Conservation (phyloP, 495 filamentous ascomycete genomes). For the Xylaria flabelliformis region DNA sequence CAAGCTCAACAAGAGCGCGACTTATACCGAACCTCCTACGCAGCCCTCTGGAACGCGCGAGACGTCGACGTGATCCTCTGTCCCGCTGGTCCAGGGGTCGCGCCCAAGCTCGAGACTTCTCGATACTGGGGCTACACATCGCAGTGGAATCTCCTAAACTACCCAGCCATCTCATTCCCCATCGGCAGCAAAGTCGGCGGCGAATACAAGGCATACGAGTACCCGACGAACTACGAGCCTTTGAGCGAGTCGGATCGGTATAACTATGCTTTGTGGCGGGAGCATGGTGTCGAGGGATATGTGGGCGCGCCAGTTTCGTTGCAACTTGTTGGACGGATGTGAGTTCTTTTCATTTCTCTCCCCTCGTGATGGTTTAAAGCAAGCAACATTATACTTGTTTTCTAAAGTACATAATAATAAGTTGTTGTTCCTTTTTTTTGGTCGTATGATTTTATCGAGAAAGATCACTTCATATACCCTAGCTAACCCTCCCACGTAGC, state of each 20-base stretch:
- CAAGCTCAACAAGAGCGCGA: constrained; percentile 54
- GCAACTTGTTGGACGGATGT: constrained; percentile 60
- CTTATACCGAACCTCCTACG: constrained; percentile 63
- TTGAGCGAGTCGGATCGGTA: constrained; percentile 41
- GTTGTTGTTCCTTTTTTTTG: too few species aligned
- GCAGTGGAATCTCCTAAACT: constrained; percentile 78
- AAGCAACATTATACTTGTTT: too few species aligned
- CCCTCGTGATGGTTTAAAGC: too few species aligned
- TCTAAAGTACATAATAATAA: too few species aligned
- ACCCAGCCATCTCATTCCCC: constrained; percentile 66
- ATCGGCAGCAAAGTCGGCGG: constrained; percentile 47
- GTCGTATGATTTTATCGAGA: too few species aligned
- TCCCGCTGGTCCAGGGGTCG: constrained; percentile 65
- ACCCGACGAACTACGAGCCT: constrained; percentile 55
- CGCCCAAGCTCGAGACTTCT: constrained; percentile 63
- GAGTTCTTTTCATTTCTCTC: constrained; percentile 22
- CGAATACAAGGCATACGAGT: constrained; percentile 43
- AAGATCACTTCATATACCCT: neutral
- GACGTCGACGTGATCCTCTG: constrained; percentile 73
- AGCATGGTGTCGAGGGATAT: constrained; percentile 43
- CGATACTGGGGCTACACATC: constrained; percentile 75
- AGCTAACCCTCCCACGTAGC: constrained; percentile 24
- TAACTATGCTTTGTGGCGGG: constrained; percentile 42
- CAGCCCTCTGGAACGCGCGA: constrained; percentile 60
- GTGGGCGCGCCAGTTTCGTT: constrained; percentile 57